These are phyloP conservation scores for Xylaria sp. DNA, from an alignment of 2,329 filamentous ascomycete species.

Conservation along the genomic window DNA sequence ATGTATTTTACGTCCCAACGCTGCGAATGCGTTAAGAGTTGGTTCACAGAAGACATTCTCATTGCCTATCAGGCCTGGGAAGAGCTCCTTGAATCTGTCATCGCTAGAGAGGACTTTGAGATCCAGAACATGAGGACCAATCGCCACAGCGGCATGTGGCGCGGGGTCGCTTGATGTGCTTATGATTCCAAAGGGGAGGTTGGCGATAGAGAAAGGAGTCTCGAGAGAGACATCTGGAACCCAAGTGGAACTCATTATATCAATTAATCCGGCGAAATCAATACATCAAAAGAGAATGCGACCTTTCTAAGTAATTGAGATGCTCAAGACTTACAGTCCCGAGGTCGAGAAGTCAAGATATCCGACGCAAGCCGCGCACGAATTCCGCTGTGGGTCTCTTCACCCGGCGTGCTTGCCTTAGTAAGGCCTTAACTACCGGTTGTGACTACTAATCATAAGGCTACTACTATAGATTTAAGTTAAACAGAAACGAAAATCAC, in stretches of 20 bases:
- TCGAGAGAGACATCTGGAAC: slow-evolving; percentile 51
- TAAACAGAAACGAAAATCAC: too few relatives aligned
- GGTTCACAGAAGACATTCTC: slow-evolving; percentile 71
- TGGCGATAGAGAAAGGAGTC: slow-evolving; percentile 75
- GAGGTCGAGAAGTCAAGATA: not conserved
- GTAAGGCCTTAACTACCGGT: too few relatives aligned
- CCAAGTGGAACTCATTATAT: slow-evolving; percentile 47
- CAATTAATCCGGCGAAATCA: not conserved
- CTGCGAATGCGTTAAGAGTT: slow-evolving; percentile 79
- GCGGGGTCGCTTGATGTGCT: slow-evolving; percentile 66
- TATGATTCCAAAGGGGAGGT: slow-evolving; percentile 87
- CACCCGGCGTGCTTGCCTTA: too few relatives aligned
- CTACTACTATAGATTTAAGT: too few relatives aligned
- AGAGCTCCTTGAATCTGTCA: slow-evolving; percentile 40
- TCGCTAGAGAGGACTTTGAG: slow-evolving; percentile 59
- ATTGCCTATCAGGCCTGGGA: slow-evolving; percentile 62
- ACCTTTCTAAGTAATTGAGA: not conserved
- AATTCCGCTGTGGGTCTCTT: slow-evolving; percentile 25
- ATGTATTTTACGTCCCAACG: slow-evolving; percentile 75
- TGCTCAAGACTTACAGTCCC: not conserved
- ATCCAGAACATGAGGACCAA: slow-evolving; percentile 78
- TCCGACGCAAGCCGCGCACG: slow-evolving; percentile 31
- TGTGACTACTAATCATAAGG: too few relatives aligned
- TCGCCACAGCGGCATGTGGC: slow-evolving; percentile 75
- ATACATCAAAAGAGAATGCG: not conserved